A percentile compares a stretch with the other conserved stretches of the same genome.
These are phyloP conservation scores for Rehmannia glutinosa DNA, from an alignment of 257 asterid species.

Conservation along the genomic window DNA sequence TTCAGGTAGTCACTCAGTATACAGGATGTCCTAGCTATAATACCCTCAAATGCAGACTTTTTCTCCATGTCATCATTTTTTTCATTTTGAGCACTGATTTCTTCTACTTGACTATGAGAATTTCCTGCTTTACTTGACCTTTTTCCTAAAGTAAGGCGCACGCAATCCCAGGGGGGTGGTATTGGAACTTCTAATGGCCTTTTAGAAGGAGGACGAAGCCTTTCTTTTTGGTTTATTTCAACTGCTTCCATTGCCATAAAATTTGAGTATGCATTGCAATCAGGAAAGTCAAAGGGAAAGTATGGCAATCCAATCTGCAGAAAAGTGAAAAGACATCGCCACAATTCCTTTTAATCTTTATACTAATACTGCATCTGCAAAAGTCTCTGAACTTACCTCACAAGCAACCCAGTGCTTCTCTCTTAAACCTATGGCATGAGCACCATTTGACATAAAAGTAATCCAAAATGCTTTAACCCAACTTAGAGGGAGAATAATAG, in stretches of 20 bases:
- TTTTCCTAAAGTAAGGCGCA: constrained; percentile 27
- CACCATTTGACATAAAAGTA: constrained; percentile 58
- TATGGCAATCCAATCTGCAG: constrained; percentile 71
- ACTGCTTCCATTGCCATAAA: constrained; percentile 49
- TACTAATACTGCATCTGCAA: neutral
- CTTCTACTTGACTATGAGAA: no score
- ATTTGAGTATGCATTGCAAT: constrained; percentile 57
- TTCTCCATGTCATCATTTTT: constrained; percentile 11
- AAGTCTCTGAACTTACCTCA: constrained; percentile 51
- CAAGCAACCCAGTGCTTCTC: constrained; percentile 81
- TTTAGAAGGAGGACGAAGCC: constrained; percentile 44
- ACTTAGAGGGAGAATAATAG: constrained; percentile 73
- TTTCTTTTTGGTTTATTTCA: constrained; percentile 34
- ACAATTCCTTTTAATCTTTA: neutral
- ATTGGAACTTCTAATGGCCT: constrained; percentile 47
- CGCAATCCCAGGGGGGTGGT: constrained; percentile 68
- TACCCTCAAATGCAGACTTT: constrained; percentile 36
- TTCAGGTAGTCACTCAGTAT: constrained; percentile 38
- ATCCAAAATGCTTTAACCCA: constrained; percentile 88
- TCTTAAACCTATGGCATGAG: constrained; percentile 76
- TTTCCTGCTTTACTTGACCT: constrained; percentile 15
- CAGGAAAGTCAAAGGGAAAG: constrained; percentile 83
- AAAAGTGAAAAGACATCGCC: neutral
- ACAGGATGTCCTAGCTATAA: constrained; percentile 63
- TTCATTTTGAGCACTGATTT: constrained; percentile 9